Evolutionary conservation across 2,329 filamentous ascomycete species (phyloP), one percentile per base, ranked within the genome.

Genomic region (Nemania bipapillata): DNA sequence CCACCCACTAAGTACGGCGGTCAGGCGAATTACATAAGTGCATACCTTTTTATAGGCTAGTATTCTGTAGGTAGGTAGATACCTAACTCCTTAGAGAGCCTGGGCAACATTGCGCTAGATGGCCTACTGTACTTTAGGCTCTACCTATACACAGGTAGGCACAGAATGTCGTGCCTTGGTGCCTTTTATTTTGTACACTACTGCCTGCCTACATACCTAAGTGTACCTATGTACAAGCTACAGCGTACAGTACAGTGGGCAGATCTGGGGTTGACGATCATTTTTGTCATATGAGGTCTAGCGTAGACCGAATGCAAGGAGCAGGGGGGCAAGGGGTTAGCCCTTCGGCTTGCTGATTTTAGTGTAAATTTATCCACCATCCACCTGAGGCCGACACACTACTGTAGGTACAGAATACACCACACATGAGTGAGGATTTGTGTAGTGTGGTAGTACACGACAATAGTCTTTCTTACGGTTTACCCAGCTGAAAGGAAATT

Each of bases 201-300:
- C 30, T 32, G 30, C 9, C n/a, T n/a, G n/a, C n/a, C n/a, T n/a
- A n/a, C n/a, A n/a, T 40, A 40, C 3, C 17, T 40, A 15, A 12
- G 6, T 40, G 37, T 40, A 40, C 4, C 6, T 40, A 42, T 12
- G n/a, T 17, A 42, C 37, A 12, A 42, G 37, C n/a, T n/a, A 32
- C 9, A 32, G 30, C 30, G 30, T 32, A 32, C 30, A 32, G 9
- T 4, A 9, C 4, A 9, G 30, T 63, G 55, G 35, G 55, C 42
- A 64, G 65, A 68, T 68, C 65, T 65, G 60, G 65, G 60, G 65
- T 49, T 32, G 50, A 53, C 61, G 61, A 68, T 68, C 66, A 60
- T 56, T 42, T 68, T 52, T 60, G 24, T 52, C 49, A 20, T 26
- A 56, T 35, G 32, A 49, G 53, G 32, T 26, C 45, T 64, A 64